Conservation (phyloP, 768 basidiomycete genomes). For the Thelephora aurantiotincta region DNA sequence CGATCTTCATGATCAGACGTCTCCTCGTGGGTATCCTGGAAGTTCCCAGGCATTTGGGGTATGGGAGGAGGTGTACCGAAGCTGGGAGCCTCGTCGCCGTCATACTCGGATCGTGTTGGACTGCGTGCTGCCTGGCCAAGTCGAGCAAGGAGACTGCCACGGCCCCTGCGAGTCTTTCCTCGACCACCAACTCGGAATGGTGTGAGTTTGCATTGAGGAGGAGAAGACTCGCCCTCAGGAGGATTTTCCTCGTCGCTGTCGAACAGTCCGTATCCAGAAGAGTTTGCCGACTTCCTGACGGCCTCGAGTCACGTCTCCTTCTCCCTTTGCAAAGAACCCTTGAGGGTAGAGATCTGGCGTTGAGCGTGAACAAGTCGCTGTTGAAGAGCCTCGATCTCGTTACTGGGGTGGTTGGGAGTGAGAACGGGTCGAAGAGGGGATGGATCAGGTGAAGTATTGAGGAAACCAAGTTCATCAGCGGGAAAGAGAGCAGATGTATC, state of each 20-base stretch:
- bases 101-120: slow-evolving; percentile 31
- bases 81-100: slow-evolving; percentile 18
- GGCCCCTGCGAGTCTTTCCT: slow-evolving; percentile 30
- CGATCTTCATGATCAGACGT: slow-evolving; percentile 26
- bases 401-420: slow-evolving; percentile 59
- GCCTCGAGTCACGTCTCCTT: slow-evolving; percentile 69
- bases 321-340: slow-evolving; percentile 67
- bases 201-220: slow-evolving; percentile 21
- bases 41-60: slow-evolving; percentile 20
- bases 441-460: slow-evolving; percentile 45
- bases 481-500: slow-evolving; percentile 35
- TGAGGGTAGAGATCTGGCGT: slow-evolving; percentile 71
- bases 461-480: slow-evolving; percentile 27
- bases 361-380: slow-evolving; percentile 79
- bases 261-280: slow-evolving; percentile 23
- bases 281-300: slow-evolving; percentile 34
- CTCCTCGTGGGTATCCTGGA: slow-evolving; percentile 24
- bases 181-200: slow-evolving; percentile 39
- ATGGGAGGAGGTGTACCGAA: slow-evolving; percentile 16
- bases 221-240: slow-evolving; percentile 9
- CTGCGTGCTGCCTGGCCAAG: slow-evolving; percentile 43
- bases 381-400: slow-evolving; percentile 71
- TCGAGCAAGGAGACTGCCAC: slow-evolving; percentile 46
- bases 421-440: slow-evolving; percentile 50
- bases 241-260: slow-evolving; percentile 36